Evolutionary conservation across 2,329 filamentous ascomycete genomes (phyloP).

Genomic region (Claviceps cyperi): DNA sequence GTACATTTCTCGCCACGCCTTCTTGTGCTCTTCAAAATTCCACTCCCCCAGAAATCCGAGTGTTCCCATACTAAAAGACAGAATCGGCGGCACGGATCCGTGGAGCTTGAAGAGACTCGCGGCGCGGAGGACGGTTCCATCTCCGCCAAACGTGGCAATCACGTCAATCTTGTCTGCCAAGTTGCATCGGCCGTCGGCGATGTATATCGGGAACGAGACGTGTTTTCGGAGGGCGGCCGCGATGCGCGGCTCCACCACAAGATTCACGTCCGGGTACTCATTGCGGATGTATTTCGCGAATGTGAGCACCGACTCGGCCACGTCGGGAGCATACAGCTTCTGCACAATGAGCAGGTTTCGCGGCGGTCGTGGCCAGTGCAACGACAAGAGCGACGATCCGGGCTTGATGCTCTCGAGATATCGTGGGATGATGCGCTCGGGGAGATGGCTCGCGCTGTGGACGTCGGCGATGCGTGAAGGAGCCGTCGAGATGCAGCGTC

Average conservation of each 20-base stretch:
- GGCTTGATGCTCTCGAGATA: constrained; percentile 27
- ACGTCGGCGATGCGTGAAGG: constrained; percentile 19
- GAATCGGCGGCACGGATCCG: constrained; percentile 69
- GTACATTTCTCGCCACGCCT: constrained; percentile 83
- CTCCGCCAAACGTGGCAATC: constrained; percentile 79
- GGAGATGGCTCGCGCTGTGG: constrained; percentile 19
- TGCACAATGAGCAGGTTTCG: constrained; percentile 44
- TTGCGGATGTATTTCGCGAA: constrained; percentile 58
- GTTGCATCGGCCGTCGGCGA: constrained; percentile 30
- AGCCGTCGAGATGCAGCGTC: constrained; percentile 36
- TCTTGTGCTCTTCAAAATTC: constrained; percentile 87
- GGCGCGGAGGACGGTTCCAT: constrained; percentile 31
- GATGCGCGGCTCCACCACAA: constrained; percentile 69
- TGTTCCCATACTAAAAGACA: constrained; percentile 95
- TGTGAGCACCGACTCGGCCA: constrained; percentile 35
- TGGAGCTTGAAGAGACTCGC: constrained; percentile 56
- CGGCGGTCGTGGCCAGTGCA: constrained; percentile 40
- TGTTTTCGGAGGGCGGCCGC: constrained; percentile 56
- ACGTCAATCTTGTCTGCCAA: constrained; percentile 76
- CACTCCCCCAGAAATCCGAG: constrained; percentile 91
- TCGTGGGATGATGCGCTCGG: constrained; percentile 19
- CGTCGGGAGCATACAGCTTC: constrained; percentile 40
- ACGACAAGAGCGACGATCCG: constrained; percentile 37
- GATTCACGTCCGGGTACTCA: constrained; percentile 66
- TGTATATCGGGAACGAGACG: constrained; percentile 62